Percentiles rank a stretch among this genome's conserved stretches.
phyloP scores from a whole-genome alignment of 1,284 basidiomycete species.

The Leccinum angustisporum region DNA sequence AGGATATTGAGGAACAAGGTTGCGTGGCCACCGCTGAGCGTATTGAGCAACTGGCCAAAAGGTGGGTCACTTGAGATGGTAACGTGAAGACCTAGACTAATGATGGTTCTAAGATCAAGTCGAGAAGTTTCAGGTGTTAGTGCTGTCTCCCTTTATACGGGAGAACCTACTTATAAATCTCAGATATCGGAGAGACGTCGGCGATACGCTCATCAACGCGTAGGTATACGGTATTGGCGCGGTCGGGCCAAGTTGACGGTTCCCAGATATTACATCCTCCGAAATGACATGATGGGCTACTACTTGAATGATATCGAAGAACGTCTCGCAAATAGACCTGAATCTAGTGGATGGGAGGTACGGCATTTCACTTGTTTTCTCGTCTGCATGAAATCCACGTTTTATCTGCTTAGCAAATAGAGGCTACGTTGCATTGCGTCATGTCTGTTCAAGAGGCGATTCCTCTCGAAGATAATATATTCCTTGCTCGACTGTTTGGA shows the following conservation, averaged over 20 bases:
- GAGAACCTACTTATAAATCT: conserved; percentile 17
- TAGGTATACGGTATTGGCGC: conserved; percentile 39
- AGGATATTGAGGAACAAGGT: conserved; percentile 71
- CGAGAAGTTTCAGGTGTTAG: conserved; percentile 75
- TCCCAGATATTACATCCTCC: conserved; percentile 80
- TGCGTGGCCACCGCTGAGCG: conserved; percentile 57
- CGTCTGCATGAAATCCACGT: not conserved
- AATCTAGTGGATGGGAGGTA: conserved; percentile 69
- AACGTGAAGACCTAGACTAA: conserved; percentile 7
- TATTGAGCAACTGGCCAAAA: conserved; percentile 61
- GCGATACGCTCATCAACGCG: conserved; percentile 89
- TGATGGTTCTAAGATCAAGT: conserved; percentile 54
- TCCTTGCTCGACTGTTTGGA: conserved; percentile 70
- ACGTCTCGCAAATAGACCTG: conserved; percentile 43
- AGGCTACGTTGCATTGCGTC: conserved; percentile 82
- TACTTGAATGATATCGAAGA: conserved; percentile 62
- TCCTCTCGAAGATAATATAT: conserved; percentile 66
- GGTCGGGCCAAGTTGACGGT: conserved; percentile 9
- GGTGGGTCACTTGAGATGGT: conserved; percentile 43
- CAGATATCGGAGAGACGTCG: conserved; percentile 85
- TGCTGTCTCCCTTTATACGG: conserved; percentile 10
- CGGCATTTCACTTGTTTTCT: conserved; percentile 19
- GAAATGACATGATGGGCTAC: conserved; percentile 76
- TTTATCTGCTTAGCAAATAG: conserved; percentile 61
- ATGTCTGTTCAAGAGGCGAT: conserved; percentile 85